These are phyloP conservation scores for Penicillium sp. DNA, from an alignment of 2,329 filamentous ascomycete genomes.

Conservation along the genomic window DNA sequence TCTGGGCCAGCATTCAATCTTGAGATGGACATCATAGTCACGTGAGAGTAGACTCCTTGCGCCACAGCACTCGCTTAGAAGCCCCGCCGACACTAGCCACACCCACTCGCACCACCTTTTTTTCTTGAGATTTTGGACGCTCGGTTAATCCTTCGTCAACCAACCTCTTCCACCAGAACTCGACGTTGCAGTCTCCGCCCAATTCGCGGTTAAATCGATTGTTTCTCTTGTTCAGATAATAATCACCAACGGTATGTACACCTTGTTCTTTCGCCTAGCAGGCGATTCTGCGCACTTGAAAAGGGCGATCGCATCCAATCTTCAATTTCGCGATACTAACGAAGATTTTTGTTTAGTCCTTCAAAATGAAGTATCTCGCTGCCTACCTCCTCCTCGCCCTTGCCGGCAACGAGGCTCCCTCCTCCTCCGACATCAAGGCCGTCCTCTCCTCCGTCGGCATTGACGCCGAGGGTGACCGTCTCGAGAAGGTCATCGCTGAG, in stretches of 20 bases:
- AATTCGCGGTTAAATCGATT: constrained; percentile 99
- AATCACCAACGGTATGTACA: constrained; percentile 31
- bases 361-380: constrained; percentile 99
- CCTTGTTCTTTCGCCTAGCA: background rate
- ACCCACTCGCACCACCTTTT: constrained; percentile 39
- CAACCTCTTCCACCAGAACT: constrained; percentile 60
- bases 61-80: constrained; percentile 42
- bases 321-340: constrained; percentile 22
- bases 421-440: constrained; percentile 77
- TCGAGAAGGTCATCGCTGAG: constrained; percentile 84
- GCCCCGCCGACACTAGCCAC: constrained; percentile 36
- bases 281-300: background rate
- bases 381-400: constrained; percentile 97
- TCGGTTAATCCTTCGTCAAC: constrained; percentile 32
- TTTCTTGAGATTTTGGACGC: constrained; percentile 34
- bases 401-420: constrained; percentile 86
- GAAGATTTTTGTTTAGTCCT: constrained; percentile 18
- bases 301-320: constrained; percentile 7
- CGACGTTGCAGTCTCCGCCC: constrained; percentile 99
- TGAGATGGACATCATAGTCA: constrained; percentile 26
- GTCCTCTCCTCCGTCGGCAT: constrained; percentile 94
- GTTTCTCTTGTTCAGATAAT: constrained; percentile 59
- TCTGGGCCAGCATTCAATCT: constrained; percentile 16
- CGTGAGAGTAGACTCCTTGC: constrained; percentile 22
- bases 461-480: constrained; percentile 85